phyloP scores from a whole-genome alignment of 2,329 filamentous ascomycete genomes.

The Thielaviopsis euricoi region DNA sequence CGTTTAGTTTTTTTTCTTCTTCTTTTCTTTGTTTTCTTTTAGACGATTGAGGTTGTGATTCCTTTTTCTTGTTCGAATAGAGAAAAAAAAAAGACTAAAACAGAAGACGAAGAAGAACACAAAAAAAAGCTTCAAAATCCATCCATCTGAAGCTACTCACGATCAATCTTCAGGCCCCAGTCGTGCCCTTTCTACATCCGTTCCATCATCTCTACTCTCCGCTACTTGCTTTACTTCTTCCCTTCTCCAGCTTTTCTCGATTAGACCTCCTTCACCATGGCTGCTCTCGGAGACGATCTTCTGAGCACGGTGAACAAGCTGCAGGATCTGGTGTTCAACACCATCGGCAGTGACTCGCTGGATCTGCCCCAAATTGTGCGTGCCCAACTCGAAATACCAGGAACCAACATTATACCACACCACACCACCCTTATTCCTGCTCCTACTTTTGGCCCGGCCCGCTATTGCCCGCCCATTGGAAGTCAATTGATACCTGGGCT shows the following conservation, averaged over 20 bases:
- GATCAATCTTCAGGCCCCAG: not conserved
- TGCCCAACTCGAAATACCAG: conserved; percentile 13
- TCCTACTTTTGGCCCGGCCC: not conserved
- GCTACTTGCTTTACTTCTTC: conserved; percentile 4
- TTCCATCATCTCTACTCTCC: not conserved
- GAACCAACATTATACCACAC: not conserved
- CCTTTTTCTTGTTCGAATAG: not conserved
- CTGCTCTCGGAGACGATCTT: conserved; percentile 88
- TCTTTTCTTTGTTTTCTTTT: not conserved
- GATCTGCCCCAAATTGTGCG: conserved; percentile 95
- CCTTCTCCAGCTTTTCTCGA: not conserved
- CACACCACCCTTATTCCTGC: not conserved
- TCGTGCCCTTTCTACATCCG: not conserved
- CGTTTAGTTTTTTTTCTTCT: not conserved
- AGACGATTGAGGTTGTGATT: not conserved
- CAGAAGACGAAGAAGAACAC: not conserved
- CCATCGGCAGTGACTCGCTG: conserved; percentile 94
- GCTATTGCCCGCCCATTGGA: not conserved
- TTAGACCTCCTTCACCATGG: conserved; percentile 42
- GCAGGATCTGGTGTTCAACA: conserved; percentile 98
- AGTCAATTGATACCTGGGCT: not conserved
- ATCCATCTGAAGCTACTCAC: not conserved
- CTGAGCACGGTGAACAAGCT: conserved; percentile 94
- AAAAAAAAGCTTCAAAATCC: not conserved
- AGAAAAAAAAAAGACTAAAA: not conserved